Evolutionary conservation across 371 early-diverging fungal species (phyloP), one percentile per base, ranked within the genome.

Genomic region (Blastocladiella emersonii): DNA sequence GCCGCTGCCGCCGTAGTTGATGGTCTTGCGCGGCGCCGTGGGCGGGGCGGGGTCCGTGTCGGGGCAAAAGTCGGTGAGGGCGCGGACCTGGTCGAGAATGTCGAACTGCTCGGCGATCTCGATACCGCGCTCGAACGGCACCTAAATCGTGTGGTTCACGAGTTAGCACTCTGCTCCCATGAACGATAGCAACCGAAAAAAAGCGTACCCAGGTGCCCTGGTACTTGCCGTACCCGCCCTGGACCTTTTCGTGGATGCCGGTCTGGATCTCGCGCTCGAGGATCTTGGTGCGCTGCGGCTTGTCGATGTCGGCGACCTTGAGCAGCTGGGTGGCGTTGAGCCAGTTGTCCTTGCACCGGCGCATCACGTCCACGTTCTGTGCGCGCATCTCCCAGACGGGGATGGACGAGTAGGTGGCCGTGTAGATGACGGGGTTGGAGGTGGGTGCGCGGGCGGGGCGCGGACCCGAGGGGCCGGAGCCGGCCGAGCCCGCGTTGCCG

Each of bases 221-320:
- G 70, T 92, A 93, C 76, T 93, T 93, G 39, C 95, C 95, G 65
- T 94, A 93, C 17, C 95, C 95, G 21, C 95, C 95, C 73, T 94
- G 94, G 4, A 95, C 86, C 70, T 93, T 93, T 63, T 94, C 94
- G 66, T 89, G 91, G 51, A 76, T 72, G 10, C 91, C 91, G 0
- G 69, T 79, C 65, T 84, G 83, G 2, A 94, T 84, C 68, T 91
- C 91, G 63, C 82, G 77, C 69, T 95, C 95, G 53, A 95, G 72
- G 64, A 95, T 91, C 63, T 89, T 84, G 27, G 93, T 91, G 36
- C 95, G 77, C 63, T 81, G 80, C 1, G 87, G 86, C 78, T 94
- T 94, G 62, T 92, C 93, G 61, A 93, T 82, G 32, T 84, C 85
- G 19, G 93, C 95, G 17, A 93, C 93, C 74, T 95, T 95, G 27